These are phyloP conservation scores for Spathaspora sp. DNA, from an alignment of 1,139 yeast species.

Conservation along the genomic window DNA sequence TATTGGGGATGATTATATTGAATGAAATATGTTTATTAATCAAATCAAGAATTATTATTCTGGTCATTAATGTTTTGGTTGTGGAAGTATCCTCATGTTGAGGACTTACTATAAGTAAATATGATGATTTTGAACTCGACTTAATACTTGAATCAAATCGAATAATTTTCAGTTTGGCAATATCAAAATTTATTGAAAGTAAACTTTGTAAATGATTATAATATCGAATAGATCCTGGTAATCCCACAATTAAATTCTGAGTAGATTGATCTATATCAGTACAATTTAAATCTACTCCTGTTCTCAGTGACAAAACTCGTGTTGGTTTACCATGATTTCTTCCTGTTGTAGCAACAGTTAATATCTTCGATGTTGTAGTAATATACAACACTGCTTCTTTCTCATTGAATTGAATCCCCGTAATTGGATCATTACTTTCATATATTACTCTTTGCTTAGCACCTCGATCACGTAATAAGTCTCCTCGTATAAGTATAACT, in stretches of 20 bases:
- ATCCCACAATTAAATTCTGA: constrained; percentile 52
- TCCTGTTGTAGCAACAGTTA: constrained; percentile 78
- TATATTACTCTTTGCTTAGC: constrained; percentile 80
- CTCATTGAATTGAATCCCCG: constrained; percentile 64
- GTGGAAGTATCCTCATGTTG: constrained; percentile 29
- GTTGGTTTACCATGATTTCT: constrained; percentile 71
- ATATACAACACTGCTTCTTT: constrained; percentile 50
- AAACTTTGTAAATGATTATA: constrained; percentile 58
- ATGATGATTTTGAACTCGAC: constrained; percentile 17
- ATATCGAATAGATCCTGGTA: constrained; percentile 50
- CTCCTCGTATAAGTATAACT: constrained; percentile 83
- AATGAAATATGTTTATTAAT: constrained; percentile 70
- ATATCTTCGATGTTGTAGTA: constrained; percentile 66
- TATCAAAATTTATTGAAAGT: constrained; percentile 56
- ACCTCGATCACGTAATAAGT: constrained; percentile 83
- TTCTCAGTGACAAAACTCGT: constrained; percentile 54
- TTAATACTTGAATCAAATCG: constrained; percentile 35
- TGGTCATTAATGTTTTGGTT: constrained; percentile 29
- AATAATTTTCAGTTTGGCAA: constrained; percentile 55
- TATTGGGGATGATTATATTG: constrained; percentile 64
- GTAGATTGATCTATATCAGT: constrained; percentile 40
- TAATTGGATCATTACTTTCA: constrained; percentile 74
- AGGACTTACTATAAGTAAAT: constrained; percentile 58
- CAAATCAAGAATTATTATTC: constrained; percentile 66
- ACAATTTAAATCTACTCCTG: constrained; percentile 77